Evolutionary conservation across 2,329 filamentous ascomycete species (phyloP), one percentile per base, ranked within the genome.

Genomic region (Aureobasidium uvarum): DNA sequence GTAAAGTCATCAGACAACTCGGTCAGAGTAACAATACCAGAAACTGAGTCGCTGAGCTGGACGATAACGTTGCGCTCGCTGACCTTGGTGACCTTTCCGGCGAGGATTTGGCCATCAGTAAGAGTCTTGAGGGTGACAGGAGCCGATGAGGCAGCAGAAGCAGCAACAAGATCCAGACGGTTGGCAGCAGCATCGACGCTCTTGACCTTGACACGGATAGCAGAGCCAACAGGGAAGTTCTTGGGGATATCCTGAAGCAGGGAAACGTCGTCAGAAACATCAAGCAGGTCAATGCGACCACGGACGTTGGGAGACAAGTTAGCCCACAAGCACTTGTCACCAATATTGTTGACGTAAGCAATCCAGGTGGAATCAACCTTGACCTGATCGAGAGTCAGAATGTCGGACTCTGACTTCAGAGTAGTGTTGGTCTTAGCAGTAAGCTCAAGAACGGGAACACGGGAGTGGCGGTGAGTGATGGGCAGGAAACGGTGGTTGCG

Each of bases 341-440:
- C 85, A 67, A 94, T 83, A 73, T 97, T 98, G 81, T 98, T 99
- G 74, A 99, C 86, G 73, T 94, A 98, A 0, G 89, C 93, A 59
- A 96, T 77, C 77, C 90, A 87, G 2, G 84, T 85, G 20, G 89
- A 88, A 20, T 89, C 92, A 59, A 86, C 80, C 71, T 89, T 82
- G 68, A 99, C 79, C 67, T 90, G 85, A 31, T 91, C 87, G 38
- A 97, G 80, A 8, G 86, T 86, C 52, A 96, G 80, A 1, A 88
- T 79, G 62, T 87, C 82, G 46, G 88, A 76, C 66, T 89, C 84
- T 66, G 74, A 76, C n/a, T 79, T 75, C 51, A 80, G 69, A 45
- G 84, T 72, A 66, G 81, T 79, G 62, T 85, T 89, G 39, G 86
- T 84, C 78, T 93, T 97, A 4, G 89, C 85, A 4, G 93, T 95